Conservation (phyloP, 805 yeast genomes). For the Ogataea nonfermentans region DNA sequence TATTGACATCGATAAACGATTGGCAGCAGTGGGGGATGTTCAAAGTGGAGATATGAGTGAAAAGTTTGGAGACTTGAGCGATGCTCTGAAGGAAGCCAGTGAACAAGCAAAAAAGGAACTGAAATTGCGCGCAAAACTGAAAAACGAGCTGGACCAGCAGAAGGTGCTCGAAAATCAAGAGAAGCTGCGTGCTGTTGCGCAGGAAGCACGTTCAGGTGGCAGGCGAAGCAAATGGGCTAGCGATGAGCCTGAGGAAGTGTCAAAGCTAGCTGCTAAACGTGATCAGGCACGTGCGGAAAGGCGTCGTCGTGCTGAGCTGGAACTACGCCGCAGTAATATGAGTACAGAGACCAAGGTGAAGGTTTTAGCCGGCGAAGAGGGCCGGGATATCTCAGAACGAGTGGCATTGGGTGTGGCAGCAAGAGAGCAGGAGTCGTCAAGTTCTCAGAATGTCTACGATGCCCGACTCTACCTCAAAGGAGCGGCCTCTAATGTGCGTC, state of each 20-base stretch:
- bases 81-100: conserved; percentile 72
- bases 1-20: conserved; percentile 73
- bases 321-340: conserved; percentile 42
- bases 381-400: conserved; percentile 54
- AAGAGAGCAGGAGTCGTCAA: conserved; percentile 15
- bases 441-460: conserved; percentile 50
- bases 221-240: conserved; percentile 18
- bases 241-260: conserved; percentile 17
- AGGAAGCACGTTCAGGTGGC: conserved; percentile 39
- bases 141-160: conserved; percentile 48
- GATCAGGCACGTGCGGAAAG: conserved; percentile 43
- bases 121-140: conserved; percentile 47
- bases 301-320: conserved; percentile 46
- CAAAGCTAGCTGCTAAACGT: conserved; percentile 33
- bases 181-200: conserved; percentile 48
- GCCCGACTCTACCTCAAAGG: conserved; percentile 54
- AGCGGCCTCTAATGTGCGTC: conserved; percentile 35
- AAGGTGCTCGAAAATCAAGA: conserved; percentile 51
- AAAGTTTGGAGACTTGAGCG: conserved; percentile 60
- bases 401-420: conserved; percentile 47
- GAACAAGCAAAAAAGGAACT: conserved; percentile 56
- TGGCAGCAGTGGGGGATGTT: conserved; percentile 50
- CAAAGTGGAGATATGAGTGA: conserved; percentile 45
- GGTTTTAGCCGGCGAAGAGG: conserved; percentile 42
- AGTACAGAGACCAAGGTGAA: conserved; percentile 44